Percentiles rank a stretch among this genome's conserved stretches.
phyloP scores from a whole-genome alignment of 2,329 filamentous ascomycete species.

The Blastomyces parvus region DNA sequence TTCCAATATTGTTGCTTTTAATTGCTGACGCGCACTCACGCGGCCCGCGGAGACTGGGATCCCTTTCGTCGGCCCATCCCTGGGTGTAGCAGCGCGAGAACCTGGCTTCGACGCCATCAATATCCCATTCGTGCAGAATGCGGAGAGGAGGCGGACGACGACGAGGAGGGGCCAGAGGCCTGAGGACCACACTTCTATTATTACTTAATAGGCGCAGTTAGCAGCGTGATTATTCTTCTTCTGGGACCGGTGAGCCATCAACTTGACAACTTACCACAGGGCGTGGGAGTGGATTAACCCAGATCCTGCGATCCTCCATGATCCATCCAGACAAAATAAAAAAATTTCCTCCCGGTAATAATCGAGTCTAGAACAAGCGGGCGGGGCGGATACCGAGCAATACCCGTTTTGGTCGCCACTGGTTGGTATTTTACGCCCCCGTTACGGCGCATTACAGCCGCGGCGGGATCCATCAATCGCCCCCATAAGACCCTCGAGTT shows the following conservation, averaged over 20 bases:
- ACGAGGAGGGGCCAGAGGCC: neutral
- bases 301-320: neutral
- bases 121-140: neutral
- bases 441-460: neutral
- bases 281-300: neutral
- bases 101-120: neutral
- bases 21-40: neutral
- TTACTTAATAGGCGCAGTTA: neutral
- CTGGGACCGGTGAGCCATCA: neutral
- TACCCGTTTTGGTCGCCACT: neutral
- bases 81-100: neutral
- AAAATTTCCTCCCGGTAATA: neutral
- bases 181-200: neutral
- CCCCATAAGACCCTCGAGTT: neutral
- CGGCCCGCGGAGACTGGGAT: neutral
- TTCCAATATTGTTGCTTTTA: no score
- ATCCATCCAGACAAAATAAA: neutral
- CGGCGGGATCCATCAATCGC: neutral
- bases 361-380: neutral
- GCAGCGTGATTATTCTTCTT: neutral
- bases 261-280: neutral
- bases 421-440: neutral
- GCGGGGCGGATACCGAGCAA: neutral
- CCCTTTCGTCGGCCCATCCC: neutral
- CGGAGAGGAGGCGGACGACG: neutral